phyloP scores from a whole-genome alignment of 257 asterid genomes.

The Capsicum rhomboideum region DNA sequence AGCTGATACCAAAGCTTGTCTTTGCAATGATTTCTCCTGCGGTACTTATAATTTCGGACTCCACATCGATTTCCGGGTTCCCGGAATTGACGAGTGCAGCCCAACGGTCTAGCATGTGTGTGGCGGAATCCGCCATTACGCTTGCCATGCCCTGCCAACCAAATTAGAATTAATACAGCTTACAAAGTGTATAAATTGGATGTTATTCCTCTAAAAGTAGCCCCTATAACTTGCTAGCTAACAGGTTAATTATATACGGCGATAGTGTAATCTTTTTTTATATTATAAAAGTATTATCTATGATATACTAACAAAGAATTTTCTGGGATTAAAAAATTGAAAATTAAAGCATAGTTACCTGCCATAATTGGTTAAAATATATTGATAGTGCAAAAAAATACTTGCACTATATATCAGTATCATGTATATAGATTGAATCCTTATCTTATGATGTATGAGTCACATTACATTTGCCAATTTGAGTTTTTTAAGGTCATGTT shows the following conservation, averaged over 20 bases:
- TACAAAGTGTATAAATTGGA: background rate
- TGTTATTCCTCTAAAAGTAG: too few relatives aligned
- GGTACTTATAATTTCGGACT: slow-evolving; percentile 50
- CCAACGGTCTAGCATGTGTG: slow-evolving; percentile 66
- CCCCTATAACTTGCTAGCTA: too few relatives aligned
- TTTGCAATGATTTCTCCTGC: slow-evolving; percentile 86
- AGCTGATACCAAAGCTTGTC: slow-evolving; percentile 64
- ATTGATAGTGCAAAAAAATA: background rate
- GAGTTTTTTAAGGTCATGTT: background rate
- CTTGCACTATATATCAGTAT: too few relatives aligned
- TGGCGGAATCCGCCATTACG: slow-evolving; percentile 65
- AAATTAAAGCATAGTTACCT: background rate
- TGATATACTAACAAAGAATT: background rate
- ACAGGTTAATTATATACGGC: too few relatives aligned
- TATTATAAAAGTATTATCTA: background rate
- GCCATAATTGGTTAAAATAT: background rate
- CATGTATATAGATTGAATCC: background rate
- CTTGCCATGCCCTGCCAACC: slow-evolving; percentile 57
- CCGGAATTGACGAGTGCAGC: slow-evolving; percentile 31
- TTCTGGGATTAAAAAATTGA: background rate
- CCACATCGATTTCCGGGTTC: slow-evolving; percentile 52
- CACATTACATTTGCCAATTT: background rate
- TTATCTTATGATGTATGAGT: background rate
- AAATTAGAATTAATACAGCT: background rate
- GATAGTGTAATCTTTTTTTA: background rate